A percentile compares a stretch with the other conserved stretches of the same genome.
These are phyloP conservation scores for Pythium scleroteichum DNA, from an alignment of 352 stramenopile genomes.

Conservation along the genomic window DNA sequence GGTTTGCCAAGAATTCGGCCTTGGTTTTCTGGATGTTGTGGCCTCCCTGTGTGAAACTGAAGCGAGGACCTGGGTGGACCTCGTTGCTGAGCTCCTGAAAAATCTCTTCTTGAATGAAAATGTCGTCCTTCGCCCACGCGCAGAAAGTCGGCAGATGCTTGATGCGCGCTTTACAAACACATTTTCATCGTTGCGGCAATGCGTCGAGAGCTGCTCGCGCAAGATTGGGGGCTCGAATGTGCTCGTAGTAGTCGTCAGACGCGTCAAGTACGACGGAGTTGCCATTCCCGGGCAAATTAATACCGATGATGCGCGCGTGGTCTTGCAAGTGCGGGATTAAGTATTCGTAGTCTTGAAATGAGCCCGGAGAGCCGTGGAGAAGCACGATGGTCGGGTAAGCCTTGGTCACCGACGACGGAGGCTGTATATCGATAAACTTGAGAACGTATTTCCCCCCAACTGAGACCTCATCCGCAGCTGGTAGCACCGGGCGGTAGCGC, in stretches of 20 bases:
- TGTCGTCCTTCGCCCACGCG: constrained; percentile 36
- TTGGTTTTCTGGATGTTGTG: constrained; percentile 64
- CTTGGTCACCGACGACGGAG: not conserved
- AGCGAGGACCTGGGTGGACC: constrained; percentile 30
- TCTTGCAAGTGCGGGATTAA: constrained; percentile 37
- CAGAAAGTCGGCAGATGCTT: constrained; percentile 39
- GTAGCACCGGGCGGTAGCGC: not conserved
- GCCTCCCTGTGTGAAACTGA: constrained; percentile 39
- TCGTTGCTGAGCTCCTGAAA: constrained; percentile 28
- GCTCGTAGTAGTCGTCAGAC: constrained; percentile 22
- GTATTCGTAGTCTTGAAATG: constrained; percentile 50
- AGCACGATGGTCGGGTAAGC: constrained; percentile 34
- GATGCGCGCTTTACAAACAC: constrained; percentile 26
- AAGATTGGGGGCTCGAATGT: constrained; percentile 15
- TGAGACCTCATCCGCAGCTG: not conserved
- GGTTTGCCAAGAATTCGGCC: constrained; percentile 29
- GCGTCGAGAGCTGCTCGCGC: constrained; percentile 18
- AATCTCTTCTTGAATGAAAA: constrained; percentile 38
- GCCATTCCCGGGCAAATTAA: constrained; percentile 31
- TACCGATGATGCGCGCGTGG: constrained; percentile 21
- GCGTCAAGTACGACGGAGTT: constrained; percentile 10
- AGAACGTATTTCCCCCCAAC: constrained; percentile 9
- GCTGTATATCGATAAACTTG: constrained; percentile 26
- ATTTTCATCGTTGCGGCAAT: constrained; percentile 16
- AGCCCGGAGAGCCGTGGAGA: constrained; percentile 50